Percentiles rank a stretch among this genome's conserved stretches.
Conservation (phyloP, 163 green algal species). For the Chloromonas sp. region DNA sequence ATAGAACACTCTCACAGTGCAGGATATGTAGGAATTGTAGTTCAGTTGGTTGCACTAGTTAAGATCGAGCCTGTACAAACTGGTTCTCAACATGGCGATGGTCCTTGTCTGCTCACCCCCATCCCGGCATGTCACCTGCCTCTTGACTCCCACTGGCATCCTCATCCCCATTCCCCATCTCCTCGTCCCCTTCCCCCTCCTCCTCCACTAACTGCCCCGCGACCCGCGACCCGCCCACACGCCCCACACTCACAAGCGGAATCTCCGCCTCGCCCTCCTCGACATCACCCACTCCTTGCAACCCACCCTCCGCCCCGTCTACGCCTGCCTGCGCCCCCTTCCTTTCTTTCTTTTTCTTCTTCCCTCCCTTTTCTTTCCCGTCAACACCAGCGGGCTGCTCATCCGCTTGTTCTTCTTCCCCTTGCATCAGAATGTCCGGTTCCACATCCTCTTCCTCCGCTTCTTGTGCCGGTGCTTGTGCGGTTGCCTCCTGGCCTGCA, state of each 20-base stretch:
- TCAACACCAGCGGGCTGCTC: background rate
- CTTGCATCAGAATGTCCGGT: background rate
- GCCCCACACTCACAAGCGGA: background rate
- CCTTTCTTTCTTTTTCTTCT: background rate
- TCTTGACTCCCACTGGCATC: background rate
- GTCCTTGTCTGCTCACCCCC: background rate
- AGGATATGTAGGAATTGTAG: too few species aligned
- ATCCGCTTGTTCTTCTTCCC: background rate
- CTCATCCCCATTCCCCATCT: background rate
- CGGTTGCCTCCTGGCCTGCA: background rate
- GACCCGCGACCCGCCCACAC: background rate
- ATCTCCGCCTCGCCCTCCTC: background rate
- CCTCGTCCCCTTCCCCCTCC: background rate
- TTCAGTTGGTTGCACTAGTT: too few species aligned
- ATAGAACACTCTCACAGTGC: too few species aligned
- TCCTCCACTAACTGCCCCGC: background rate
- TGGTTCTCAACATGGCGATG: too few species aligned
- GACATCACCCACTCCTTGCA: background rate
- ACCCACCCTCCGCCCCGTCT: background rate
- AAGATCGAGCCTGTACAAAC: too few species aligned
- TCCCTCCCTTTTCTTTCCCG: background rate
- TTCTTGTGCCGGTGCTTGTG: background rate
- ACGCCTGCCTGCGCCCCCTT: background rate
- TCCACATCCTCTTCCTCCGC: conserved; percentile 1
- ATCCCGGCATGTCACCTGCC: background rate